Percentiles rank a stretch among this genome's conserved stretches.
Conservation (phyloP, 2,329 filamentous ascomycete species). For the Daldinia eschscholtzii region DNA sequence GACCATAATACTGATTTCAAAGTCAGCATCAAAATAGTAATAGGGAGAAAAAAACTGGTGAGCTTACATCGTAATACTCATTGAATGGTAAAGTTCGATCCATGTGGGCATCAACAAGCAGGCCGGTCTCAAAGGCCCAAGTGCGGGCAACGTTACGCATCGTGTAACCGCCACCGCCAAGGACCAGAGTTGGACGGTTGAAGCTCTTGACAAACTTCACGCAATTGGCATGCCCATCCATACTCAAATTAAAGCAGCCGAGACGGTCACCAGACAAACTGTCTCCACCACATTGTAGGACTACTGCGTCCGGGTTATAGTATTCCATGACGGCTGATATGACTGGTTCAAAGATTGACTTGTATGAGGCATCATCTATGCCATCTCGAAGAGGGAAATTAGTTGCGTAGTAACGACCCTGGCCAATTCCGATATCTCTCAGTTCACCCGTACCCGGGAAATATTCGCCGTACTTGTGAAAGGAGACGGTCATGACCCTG, state of each 20-base stretch:
- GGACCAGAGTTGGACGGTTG: slow-evolving; percentile 85
- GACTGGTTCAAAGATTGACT: slow-evolving; percentile 90
- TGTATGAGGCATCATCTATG: slow-evolving; percentile 90
- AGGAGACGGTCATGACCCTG: slow-evolving; percentile 91
- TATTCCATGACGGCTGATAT: slow-evolving; percentile 88
- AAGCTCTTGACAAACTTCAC: slow-evolving; percentile 92
- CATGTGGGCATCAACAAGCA: slow-evolving; percentile 87
- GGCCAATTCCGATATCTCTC: slow-evolving; percentile 86
- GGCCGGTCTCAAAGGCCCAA: slow-evolving; percentile 96
- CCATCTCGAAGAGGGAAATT: slow-evolving; percentile 94
- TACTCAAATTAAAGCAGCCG: slow-evolving; percentile 97
- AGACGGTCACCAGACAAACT: slow-evolving; percentile 93
- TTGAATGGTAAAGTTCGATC: slow-evolving; percentile 89
- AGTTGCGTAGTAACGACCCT: slow-evolving; percentile 89
- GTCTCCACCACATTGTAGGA: slow-evolving; percentile 95
- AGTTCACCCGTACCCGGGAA: slow-evolving; percentile 93
- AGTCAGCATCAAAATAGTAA: slow-evolving; percentile 48
- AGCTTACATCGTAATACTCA: slow-evolving; percentile 85
- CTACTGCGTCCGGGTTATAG: slow-evolving; percentile 91
- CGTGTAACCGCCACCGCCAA: slow-evolving; percentile 96
- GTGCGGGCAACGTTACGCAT: slow-evolving; percentile 96
- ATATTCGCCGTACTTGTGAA: slow-evolving; percentile 97
- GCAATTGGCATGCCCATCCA: slow-evolving; percentile 94
- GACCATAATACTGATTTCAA: slow-evolving; percentile 82
- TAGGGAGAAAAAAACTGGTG: slow-evolving; percentile 49